phyloP scores from a whole-genome alignment of 148 eudicot species.

The Tetragonia tetragonoides region DNA sequence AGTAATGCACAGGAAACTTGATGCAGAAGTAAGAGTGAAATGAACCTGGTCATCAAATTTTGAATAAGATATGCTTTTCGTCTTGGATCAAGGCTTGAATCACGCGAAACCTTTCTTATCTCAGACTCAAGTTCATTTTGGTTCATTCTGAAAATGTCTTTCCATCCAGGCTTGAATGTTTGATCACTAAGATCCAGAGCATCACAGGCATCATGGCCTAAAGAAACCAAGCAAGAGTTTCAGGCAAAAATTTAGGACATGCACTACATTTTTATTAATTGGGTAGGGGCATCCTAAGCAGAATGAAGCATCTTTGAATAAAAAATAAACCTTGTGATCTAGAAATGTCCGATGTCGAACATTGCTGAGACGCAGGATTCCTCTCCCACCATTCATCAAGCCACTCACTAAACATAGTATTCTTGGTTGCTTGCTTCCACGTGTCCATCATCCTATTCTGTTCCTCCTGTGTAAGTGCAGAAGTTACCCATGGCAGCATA shows the following conservation, averaged over 20 bases:
- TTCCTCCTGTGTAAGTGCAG: slow-evolving; percentile 95
- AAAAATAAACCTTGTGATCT: slow-evolving; percentile 51
- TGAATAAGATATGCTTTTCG: slow-evolving; percentile 92
- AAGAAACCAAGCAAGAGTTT: slow-evolving; percentile 2
- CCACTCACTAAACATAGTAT: slow-evolving; percentile 99
- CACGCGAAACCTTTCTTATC: slow-evolving; percentile 94
- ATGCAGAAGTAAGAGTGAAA: slow-evolving; percentile 9
- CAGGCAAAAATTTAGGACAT: background rate
- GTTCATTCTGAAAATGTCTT: slow-evolving; percentile 96
- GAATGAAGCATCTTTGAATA: slow-evolving; percentile 3
- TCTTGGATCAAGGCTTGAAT: slow-evolving; percentile 93
- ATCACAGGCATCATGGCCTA: slow-evolving; percentile 63
- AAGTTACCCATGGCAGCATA: slow-evolving; percentile 99
- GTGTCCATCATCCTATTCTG: slow-evolving; percentile 97
- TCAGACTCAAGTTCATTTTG: slow-evolving; percentile 97
- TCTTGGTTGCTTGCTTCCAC: slow-evolving; percentile 94
- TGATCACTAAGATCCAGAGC: slow-evolving; percentile 59
- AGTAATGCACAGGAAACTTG: background rate
- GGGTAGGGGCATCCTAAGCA: slow-evolving; percentile 6
- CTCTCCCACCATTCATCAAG: slow-evolving; percentile 97
- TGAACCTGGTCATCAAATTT: slow-evolving; percentile 92
- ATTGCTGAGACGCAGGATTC: slow-evolving; percentile 49
- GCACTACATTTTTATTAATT: background rate
- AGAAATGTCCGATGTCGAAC: slow-evolving; percentile 46
- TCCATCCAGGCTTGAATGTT: slow-evolving; percentile 98